phyloP scores from a whole-genome alignment of 768 basidiomycete genomes.

The Amyloporia xantha region DNA sequence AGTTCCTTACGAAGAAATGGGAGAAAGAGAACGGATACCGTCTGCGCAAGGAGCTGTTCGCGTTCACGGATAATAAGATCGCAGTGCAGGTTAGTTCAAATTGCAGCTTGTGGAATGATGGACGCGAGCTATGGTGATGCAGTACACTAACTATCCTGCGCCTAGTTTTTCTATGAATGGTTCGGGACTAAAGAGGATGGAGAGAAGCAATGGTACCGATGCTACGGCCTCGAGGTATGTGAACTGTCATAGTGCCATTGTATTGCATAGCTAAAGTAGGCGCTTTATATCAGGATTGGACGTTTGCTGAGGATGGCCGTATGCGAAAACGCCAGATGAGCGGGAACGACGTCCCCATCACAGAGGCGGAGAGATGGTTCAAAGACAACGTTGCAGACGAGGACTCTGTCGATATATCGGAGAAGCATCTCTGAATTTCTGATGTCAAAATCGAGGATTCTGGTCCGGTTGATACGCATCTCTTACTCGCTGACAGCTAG shows the following conservation, averaged over 20 bases:
- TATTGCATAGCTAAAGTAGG: too few relatives aligned
- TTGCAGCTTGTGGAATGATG: too few relatives aligned
- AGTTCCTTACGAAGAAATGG: slow-evolving; percentile 48
- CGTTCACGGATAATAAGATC: slow-evolving; percentile 48
- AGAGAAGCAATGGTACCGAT: slow-evolving; percentile 35
- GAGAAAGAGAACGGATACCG: slow-evolving; percentile 42
- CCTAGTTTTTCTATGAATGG: slow-evolving; percentile 38
- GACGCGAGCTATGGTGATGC: neutral
- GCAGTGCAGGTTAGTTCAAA: slow-evolving; percentile 42
- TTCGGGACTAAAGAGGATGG: slow-evolving; percentile 37
- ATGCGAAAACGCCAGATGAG: slow-evolving; percentile 53
- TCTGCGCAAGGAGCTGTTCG: slow-evolving; percentile 48
- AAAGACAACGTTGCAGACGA: slow-evolving; percentile 34
- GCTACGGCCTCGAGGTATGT: slow-evolving; percentile 40
- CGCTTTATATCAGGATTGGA: slow-evolving; percentile 61
- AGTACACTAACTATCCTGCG: neutral
- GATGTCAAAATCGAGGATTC: too few relatives aligned
- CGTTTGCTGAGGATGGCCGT: slow-evolving; percentile 41
- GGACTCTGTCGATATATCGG: slow-evolving; percentile 31
- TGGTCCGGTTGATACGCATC: too few relatives aligned
- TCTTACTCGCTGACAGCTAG: too few relatives aligned
- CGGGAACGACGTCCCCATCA: slow-evolving; percentile 40
- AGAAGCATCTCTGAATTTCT: slow-evolving; percentile 18
- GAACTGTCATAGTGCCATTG: too few relatives aligned
- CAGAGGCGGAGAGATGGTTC: slow-evolving; percentile 46